These are phyloP conservation scores for Alloascoidea hylecoeti DNA, from an alignment of 805 yeast genomes.

Conservation along the genomic window DNA sequence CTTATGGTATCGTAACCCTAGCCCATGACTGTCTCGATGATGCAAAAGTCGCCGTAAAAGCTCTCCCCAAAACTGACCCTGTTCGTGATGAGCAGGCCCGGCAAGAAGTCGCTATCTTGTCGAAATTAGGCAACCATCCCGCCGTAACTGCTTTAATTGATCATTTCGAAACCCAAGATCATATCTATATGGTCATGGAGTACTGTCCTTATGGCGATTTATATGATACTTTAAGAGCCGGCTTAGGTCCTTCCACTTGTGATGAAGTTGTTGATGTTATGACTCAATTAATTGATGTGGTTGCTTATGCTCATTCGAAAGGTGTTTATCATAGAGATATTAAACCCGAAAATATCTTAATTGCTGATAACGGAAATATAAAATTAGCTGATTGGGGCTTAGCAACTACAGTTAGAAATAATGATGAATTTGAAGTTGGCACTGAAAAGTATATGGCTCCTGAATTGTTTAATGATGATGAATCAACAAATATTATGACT, in stretches of 20 bases:
- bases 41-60: conserved; percentile 71
- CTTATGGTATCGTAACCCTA: conserved; percentile 82
- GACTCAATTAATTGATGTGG: conserved; percentile 35
- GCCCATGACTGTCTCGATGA: conserved; percentile 51
- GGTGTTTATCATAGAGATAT: conserved; percentile 60
- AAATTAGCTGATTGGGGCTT: conserved; percentile 70
- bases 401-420: conserved; percentile 25
- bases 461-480: conserved; percentile 57
- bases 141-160: conserved; percentile 47
- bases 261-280: conserved; percentile 17
- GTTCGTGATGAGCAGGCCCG: not conserved
- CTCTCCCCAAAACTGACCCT: conserved; percentile 14
- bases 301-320: conserved; percentile 37
- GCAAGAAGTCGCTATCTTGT: not conserved
- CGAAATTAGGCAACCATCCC: conserved; percentile 18
- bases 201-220: conserved; percentile 55
- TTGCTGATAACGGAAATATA: conserved; percentile 33
- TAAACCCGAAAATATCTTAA: conserved; percentile 57
- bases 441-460: conserved; percentile 94
- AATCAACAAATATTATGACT: too few relatives aligned
- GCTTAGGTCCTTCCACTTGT: conserved; percentile 17
- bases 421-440: conserved; percentile 68
- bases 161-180: conserved; percentile 36
- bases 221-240: conserved; percentile 34
- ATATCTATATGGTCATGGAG: conserved; percentile 46